Evolutionary conservation across 176 grass and related monocot genomes (phyloP), one percentile per base, ranked within the genome.

Genomic region (Triticum timopheevii): DNA sequence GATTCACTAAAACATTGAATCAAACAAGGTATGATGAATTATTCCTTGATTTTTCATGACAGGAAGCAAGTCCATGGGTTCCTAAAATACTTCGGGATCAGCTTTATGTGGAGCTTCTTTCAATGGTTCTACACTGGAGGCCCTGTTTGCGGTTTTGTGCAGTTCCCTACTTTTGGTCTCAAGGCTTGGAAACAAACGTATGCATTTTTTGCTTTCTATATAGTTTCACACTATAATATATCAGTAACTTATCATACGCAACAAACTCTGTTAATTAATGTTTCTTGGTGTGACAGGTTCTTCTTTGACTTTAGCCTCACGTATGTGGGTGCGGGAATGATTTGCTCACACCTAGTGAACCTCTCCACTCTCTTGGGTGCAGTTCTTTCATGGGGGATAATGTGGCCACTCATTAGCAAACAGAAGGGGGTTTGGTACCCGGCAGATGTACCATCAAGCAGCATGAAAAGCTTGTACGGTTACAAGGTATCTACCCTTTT

Each of bases 161-260:
- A 97, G 83, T 97, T 97, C 82, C 92, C 95, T 61, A 97, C 93
- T 28, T 95, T 97, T 6, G 95, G 95, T 22, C 69, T 97, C 25
- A 92, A 91, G 83, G 91, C 95, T 38, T 97, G 91, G 95, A 93
- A 97, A 82, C 92, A 97, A 76, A 89, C 91, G 93, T 97, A 93
- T 7, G 23, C 0, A 13, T 30, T 30, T 30, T 7, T 30, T 13
- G 1, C 27, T 65, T 65, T 54, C 13, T 54, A 19, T 54, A 19
- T 54, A 54, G 16, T 16, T 54, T 54, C 16, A 54, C 50, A 7
- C 5, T 54, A 54, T 16, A 19, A 54, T 19, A 19, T 19, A 54
- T 54, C 50, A 54, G 50, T 6, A 59, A 82, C 61, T 52, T 33
- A 35, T 13, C n/a, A 13, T 28, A 20, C 17, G 0, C 8, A 49